Percentiles rank a stretch among this genome's conserved stretches.
Conservation (phyloP, 225 moss, liverwort and hornwort genomes). For the Straminergon stramineum region DNA sequence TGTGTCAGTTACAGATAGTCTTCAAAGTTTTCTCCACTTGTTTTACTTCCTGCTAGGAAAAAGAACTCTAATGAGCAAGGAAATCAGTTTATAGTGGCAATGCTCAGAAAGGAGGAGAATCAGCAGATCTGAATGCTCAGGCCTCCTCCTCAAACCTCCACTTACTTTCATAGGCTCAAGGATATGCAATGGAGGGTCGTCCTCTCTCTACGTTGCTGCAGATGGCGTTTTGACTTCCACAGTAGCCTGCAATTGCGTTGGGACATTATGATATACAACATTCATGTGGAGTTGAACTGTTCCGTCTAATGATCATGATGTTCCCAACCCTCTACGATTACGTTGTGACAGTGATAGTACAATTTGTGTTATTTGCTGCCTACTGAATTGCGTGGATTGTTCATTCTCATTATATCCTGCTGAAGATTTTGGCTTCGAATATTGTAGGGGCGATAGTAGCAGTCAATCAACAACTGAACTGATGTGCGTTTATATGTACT, state of each 20-base stretch:
- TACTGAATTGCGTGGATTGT: background rate
- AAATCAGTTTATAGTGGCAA: background rate
- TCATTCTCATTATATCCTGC: background rate
- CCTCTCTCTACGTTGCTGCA: background rate
- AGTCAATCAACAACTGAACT: background rate
- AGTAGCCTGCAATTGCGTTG: background rate
- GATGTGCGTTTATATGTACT: background rate
- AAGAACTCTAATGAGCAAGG: background rate
- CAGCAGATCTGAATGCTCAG: background rate
- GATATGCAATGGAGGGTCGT: background rate
- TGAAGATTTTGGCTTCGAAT: background rate
- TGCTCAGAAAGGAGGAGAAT: background rate
- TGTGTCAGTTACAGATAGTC: background rate
- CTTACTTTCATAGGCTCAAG: background rate
- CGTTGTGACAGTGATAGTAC: background rate
- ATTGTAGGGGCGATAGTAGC: background rate
- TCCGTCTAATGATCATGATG: background rate
- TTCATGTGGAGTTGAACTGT: background rate
- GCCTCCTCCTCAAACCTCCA: background rate
- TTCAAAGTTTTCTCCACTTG: conserved; percentile 3
- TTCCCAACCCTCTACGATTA: background rate
- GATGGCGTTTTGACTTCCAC: background rate
- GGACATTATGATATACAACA: background rate
- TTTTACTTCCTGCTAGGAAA: background rate
- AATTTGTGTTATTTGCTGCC: background rate